Evolutionary conservation across 176 grass and related monocot species (phyloP).

Genomic region (Stipa capillata): DNA sequence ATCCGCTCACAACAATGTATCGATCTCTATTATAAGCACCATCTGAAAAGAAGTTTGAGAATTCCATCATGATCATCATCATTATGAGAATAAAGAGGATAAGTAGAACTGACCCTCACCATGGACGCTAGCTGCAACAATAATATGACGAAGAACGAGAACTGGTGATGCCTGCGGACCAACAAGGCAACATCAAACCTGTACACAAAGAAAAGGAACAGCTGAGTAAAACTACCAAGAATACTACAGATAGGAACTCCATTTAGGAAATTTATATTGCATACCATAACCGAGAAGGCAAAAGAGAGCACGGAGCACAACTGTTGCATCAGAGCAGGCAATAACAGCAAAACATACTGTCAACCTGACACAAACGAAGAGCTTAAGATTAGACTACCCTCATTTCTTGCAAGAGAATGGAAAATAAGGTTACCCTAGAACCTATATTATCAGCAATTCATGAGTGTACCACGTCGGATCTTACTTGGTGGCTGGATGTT

Average conservation of each 20-base stretch:
- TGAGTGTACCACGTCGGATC: background rate
- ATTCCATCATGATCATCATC: slow-evolving; percentile 8
- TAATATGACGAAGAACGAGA: slow-evolving; percentile 61
- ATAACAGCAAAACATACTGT: slow-evolving; percentile 77
- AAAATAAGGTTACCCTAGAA: background rate
- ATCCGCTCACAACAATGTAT: slow-evolving; percentile 70
- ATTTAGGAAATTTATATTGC: slow-evolving; percentile 13
- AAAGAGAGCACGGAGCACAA: slow-evolving; percentile 74
- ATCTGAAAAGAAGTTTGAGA: slow-evolving; percentile 29
- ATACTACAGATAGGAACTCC: background rate
- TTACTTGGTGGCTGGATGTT: slow-evolving; percentile 52
- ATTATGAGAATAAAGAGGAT: background rate
- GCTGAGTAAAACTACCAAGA: slow-evolving; percentile 15
- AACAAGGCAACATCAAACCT: slow-evolving; percentile 95
- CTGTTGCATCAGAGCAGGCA: slow-evolving; percentile 91
- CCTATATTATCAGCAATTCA: background rate
- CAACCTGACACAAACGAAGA: slow-evolving; percentile 35
- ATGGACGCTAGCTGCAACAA: slow-evolving; percentile 1
- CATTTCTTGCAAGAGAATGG: slow-evolving; percentile 5
- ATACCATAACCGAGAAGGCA: slow-evolving; percentile 90
- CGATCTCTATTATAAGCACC: slow-evolving; percentile 17
- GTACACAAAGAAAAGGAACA: slow-evolving; percentile 23
- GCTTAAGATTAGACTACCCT: background rate
- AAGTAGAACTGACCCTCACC: slow-evolving; percentile 26
- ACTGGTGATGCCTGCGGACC: slow-evolving; percentile 65